Conservation (phyloP, 768 basidiomycete genomes). For the Tylopilus intermedius region DNA sequence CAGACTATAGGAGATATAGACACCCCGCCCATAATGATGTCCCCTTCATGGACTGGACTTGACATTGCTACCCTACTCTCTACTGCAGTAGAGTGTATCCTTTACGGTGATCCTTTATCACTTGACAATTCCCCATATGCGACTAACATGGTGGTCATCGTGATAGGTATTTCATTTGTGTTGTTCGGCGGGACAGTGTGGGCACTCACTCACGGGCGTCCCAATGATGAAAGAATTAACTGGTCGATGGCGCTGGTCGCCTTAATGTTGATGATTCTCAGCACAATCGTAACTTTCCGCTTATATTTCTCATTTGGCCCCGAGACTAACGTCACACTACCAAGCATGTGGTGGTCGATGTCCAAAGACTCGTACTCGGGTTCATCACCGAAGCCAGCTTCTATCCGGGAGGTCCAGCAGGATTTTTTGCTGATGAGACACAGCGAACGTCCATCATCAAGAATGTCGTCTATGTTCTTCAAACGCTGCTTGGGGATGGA, state of each 20-base stretch:
- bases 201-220: constrained; percentile 17
- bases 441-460: constrained; percentile 31
- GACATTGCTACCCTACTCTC: constrained; percentile 16
- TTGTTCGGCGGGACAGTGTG: constrained; percentile 24
- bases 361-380: constrained; percentile 23
- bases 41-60: constrained; percentile 5
- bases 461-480: constrained; percentile 22
- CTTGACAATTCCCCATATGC: background rate
- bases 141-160: background rate
- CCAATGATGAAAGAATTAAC: constrained; percentile 14
- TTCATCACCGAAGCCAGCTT: constrained; percentile 19
- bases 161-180: constrained; percentile 18
- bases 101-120: constrained; percentile 18
- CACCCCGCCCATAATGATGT: background rate
- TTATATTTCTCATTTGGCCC: background rate
- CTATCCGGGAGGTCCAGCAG: constrained; percentile 23
- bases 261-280: constrained; percentile 18
- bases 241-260: constrained; percentile 22
- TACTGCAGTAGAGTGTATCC: constrained; percentile 15
- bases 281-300: constrained; percentile 12
- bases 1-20: background rate
- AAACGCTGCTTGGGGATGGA: constrained; percentile 21
- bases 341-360: constrained; percentile 23
- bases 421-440: constrained; percentile 27
- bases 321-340: background rate